Base-by-base conservation (phyloP, 352 stramenopile species). In the Globisporangium megalacanthum region DNA sequence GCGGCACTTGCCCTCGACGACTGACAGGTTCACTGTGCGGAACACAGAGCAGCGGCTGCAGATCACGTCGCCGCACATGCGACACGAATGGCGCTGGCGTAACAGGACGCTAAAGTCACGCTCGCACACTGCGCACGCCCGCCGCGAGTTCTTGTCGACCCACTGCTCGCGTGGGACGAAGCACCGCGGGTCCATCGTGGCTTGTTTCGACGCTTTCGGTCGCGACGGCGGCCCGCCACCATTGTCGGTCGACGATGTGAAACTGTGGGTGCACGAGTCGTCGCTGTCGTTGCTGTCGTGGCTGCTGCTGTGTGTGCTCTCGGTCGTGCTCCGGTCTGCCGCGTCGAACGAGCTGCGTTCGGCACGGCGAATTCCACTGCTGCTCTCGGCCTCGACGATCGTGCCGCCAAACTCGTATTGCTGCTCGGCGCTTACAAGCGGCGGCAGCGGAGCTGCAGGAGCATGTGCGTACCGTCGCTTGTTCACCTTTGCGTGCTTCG, bases 41-140 rank as follows among this genome's bases (percentile, higher is more conserved):
- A 88, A 86, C 20, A 89, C 69, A 9, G 83, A 91, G 57, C 83
- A 92, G 11, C 80, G 74, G 48, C 77, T 81, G 68, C 83, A 92
- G 49, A 92, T 73, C 8, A 91, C 77, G 60, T 91, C 77, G 9
- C 83, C 80, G 35, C 83, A 92, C 80, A 92, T 91, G 53, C 83
- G 83, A 53, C 83, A 92, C 51, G 77, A 82, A 58, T 92, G 83
- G 17, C 82, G 78, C 56, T 91, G 88, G 25, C 83, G 73, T 9
- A 89, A 64, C 10, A 89, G 25, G 25, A 29, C 51, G n/a, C 58
- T 68, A 47, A 92, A 92, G 17, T 92, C 80, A 6, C 80, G 69
- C 56, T 83, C 64, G 49, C 83, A 92, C 11, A 92, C 80, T 49
- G 76, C 62, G 54, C 83, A 92, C 7, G 67, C 45, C 22, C 73